These are phyloP conservation scores for Trifolium fragiferum DNA, from an alignment of 306 rosid species.

Conservation along the genomic window DNA sequence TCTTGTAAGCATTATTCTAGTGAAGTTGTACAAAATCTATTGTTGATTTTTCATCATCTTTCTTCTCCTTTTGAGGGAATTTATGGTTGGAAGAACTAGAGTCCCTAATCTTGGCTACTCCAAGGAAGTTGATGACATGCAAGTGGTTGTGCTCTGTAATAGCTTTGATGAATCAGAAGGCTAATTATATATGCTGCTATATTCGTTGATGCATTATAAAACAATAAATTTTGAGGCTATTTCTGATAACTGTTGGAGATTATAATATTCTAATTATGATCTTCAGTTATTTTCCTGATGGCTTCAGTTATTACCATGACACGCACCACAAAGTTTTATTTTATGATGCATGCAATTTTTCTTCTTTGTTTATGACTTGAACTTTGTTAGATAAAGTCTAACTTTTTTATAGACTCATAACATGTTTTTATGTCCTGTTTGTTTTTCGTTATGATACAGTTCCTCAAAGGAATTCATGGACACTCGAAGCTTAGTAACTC, in stretches of 20 bases:
- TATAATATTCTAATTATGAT: constrained; percentile 2
- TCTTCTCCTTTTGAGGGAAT: constrained; percentile 9
- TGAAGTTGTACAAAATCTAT: constrained; percentile 17
- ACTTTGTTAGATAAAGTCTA: constrained; percentile 14
- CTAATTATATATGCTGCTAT: neutral
- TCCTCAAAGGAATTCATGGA: constrained; percentile 91
- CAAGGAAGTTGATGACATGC: neutral
- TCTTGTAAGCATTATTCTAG: neutral
- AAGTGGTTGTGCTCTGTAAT: constrained; percentile 7
- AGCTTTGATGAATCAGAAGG: constrained; percentile 2
- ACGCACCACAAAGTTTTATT: constrained; percentile 10
- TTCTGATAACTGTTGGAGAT: neutral
- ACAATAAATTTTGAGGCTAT: constrained; percentile 16
- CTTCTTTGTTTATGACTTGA: constrained; percentile 1
- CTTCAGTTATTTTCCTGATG: constrained; percentile 7
- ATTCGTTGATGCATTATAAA: constrained; percentile 26
- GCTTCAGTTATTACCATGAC: constrained; percentile 15
- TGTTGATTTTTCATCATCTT: neutral
- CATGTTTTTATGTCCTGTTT: constrained; percentile 31
- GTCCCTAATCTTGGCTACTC: neutral
- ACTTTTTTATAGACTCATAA: neutral
- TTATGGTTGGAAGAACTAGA: constrained; percentile 16
- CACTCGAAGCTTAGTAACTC: constrained; percentile 85
- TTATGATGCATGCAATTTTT: constrained; percentile 9
- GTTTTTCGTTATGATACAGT: constrained; percentile 58